Conservation (phyloP, 306 rosid species). For the Neltuma alba region DNA sequence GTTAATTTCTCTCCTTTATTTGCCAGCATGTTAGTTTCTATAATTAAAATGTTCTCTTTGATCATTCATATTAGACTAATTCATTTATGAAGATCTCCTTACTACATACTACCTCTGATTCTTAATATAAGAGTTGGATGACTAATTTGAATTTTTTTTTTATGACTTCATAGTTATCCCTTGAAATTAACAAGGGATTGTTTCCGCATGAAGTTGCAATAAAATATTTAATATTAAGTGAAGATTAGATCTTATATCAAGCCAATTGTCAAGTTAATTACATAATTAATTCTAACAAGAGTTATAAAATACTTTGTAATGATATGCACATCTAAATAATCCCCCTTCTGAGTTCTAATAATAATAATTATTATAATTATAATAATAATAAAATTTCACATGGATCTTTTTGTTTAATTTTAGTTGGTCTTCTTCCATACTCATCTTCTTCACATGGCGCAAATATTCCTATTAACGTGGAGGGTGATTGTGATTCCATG, state of each 20-base stretch:
- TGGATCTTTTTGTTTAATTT: not conserved
- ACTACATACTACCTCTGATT: too few species aligned
- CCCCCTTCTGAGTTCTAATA: not conserved
- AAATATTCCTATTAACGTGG: slow-evolving; percentile 18
- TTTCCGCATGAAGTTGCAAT: not conserved
- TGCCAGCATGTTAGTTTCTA: too few species aligned
- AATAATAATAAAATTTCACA: slow-evolving; percentile 15
- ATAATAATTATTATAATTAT: not conserved
- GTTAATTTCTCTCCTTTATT: too few species aligned
- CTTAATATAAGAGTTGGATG: too few species aligned
- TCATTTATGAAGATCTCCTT: too few species aligned
- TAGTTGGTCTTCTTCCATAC: not conserved
- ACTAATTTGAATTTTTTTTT: too few species aligned
- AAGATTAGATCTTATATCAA: not conserved
- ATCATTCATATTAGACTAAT: too few species aligned
- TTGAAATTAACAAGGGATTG: not conserved
- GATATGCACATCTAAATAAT: not conserved
- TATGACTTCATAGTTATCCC: not conserved
- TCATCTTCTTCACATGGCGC: not conserved
- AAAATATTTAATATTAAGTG: not conserved
- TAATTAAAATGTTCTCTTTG: too few species aligned
- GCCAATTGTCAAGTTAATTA: not conserved
- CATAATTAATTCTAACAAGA: not conserved
- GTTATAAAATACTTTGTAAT: not conserved
- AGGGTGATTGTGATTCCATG: slow-evolving; percentile 1